A percentile compares a stretch with the other conserved stretches of the same genome.
Conservation (phyloP, 1,284 basidiomycete genomes). For the Pascua sp. region DNA sequence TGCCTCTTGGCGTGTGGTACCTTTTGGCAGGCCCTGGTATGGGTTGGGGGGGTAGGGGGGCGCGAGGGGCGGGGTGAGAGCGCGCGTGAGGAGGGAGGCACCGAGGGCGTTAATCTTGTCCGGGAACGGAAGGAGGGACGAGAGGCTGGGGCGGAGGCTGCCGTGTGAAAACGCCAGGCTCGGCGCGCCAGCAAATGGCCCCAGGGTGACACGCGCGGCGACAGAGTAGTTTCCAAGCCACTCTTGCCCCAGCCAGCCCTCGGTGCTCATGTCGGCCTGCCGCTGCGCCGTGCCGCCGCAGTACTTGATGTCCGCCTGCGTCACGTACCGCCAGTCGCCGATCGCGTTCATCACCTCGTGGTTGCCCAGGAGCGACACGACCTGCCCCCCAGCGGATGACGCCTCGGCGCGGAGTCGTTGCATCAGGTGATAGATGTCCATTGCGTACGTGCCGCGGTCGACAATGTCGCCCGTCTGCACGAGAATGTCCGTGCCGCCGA, state of each 20-base stretch:
- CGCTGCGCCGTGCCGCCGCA: slow-evolving; percentile 70
- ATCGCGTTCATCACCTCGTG: slow-evolving; percentile 71
- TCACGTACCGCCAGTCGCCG: slow-evolving; percentile 88
- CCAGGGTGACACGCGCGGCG: slow-evolving; percentile 72
- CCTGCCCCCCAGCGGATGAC: slow-evolving; percentile 60
- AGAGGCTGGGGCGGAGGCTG: slow-evolving; percentile 71
- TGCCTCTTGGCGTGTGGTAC: slow-evolving; percentile 63
- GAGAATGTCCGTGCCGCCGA: slow-evolving; percentile 70
- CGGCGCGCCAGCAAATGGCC: slow-evolving; percentile 66
- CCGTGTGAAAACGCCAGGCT: slow-evolving; percentile 78
- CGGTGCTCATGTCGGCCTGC: slow-evolving; percentile 62
- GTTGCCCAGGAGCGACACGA: slow-evolving; percentile 76
- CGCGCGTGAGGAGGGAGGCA: slow-evolving; percentile 61
- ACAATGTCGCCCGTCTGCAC: slow-evolving; percentile 94
- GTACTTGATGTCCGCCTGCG: slow-evolving; percentile 69
- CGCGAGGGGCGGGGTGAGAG: slow-evolving; percentile 57
- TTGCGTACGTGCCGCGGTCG: slow-evolving; percentile 83
- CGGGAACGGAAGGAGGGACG: slow-evolving; percentile 71
- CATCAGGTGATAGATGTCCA: slow-evolving; percentile 75
- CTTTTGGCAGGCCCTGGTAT: slow-evolving; percentile 69
- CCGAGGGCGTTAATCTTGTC: slow-evolving; percentile 72
- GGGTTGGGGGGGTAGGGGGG: slow-evolving; percentile 74
- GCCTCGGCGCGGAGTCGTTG: slow-evolving; percentile 76
- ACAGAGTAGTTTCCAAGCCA: slow-evolving; percentile 86
- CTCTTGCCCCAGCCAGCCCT: slow-evolving; percentile 72